phyloP scores from a whole-genome alignment of 306 rosid species.

The Senna tora region DNA sequence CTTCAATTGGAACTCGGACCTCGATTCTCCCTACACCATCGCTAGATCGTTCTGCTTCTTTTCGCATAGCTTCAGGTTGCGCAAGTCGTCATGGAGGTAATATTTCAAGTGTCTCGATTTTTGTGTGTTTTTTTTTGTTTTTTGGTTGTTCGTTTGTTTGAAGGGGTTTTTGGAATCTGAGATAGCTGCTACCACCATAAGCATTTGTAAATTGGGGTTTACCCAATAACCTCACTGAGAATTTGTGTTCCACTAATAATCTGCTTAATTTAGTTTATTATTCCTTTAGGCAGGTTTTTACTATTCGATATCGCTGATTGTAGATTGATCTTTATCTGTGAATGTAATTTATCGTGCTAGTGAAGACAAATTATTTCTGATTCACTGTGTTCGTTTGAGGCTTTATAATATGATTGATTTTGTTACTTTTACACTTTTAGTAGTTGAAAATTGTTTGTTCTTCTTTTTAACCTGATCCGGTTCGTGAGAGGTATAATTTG shows the following conservation, averaged over 20 bases:
- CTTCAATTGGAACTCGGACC: constrained; percentile 16
- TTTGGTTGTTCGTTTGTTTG: background rate
- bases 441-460: background rate
- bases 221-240: background rate
- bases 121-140: background rate
- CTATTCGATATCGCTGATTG: constrained; percentile 2
- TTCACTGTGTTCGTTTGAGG: constrained; percentile 6
- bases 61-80: background rate
- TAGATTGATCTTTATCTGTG: background rate
- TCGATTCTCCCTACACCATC: constrained; percentile 28
- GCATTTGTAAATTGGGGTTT: background rate
- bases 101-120: background rate
- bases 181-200: background rate
- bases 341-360: background rate
- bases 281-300: background rate
- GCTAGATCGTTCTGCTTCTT: background rate
- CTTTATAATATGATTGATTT: background rate
- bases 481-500: background rate
- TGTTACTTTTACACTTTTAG: background rate
- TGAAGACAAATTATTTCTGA: background rate
- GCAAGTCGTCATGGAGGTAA: constrained; percentile 52
- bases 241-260: background rate
- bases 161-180: background rate
- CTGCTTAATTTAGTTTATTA: background rate
- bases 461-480: constrained; percentile 31